Percentiles rank a stretch among this genome's conserved stretches.
These are phyloP conservation scores for Glaciozyma antarctica DNA, from an alignment of 768 basidiomycete genomes.

Conservation along the genomic window DNA sequence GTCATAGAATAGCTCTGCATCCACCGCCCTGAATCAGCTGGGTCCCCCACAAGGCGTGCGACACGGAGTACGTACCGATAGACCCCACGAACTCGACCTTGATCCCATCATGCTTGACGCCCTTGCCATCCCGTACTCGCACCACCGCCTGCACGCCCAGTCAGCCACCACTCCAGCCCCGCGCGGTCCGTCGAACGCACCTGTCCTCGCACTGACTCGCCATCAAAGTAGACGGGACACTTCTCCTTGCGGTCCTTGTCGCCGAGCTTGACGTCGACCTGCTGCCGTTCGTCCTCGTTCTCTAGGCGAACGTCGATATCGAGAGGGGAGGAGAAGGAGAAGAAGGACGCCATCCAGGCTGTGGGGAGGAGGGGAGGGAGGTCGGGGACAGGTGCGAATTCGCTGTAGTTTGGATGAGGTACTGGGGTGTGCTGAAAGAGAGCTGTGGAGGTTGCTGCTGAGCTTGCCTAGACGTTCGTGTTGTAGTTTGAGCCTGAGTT, in stretches of 20 bases:
- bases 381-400: neutral
- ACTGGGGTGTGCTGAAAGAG: neutral
- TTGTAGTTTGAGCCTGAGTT: no score
- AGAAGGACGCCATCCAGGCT: constrained; percentile 65
- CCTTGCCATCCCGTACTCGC: constrained; percentile 89
- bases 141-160: constrained; percentile 56
- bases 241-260: constrained; percentile 44
- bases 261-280: constrained; percentile 65
- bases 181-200: constrained; percentile 43
- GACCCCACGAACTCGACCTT: constrained; percentile 95
- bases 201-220: constrained; percentile 81
- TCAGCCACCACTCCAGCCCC: neutral
- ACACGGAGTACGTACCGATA: constrained; percentile 55
- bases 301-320: constrained; percentile 84
- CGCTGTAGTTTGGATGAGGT: neutral
- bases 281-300: constrained; percentile 75
- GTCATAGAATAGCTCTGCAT: constrained; percentile 71
- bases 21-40: neutral
- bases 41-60: neutral
- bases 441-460: neutral
- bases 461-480: no score
- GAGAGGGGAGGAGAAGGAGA: constrained; percentile 67
- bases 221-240: constrained; percentile 91
- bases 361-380: neutral
- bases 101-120: constrained; percentile 86